These are phyloP conservation scores for Botryobasidium botryosum DNA, from an alignment of 768 basidiomycete genomes.

Conservation along the genomic window DNA sequence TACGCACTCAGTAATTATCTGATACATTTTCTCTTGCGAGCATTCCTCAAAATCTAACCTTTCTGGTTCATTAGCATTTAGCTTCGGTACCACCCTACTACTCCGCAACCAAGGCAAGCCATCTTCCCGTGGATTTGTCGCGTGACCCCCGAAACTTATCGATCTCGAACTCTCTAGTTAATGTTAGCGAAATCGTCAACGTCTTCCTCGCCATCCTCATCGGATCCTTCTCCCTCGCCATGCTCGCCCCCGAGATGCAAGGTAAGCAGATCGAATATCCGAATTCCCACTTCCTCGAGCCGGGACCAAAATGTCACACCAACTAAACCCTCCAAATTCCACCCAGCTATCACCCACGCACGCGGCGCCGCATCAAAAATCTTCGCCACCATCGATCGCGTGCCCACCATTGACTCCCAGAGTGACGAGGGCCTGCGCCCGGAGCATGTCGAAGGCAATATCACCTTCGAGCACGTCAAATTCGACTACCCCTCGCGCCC, in stretches of 20 bases:
- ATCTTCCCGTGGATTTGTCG: conserved; percentile 13
- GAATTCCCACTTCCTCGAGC: neutral
- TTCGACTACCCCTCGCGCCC: conserved; percentile 27
- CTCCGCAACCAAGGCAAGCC: conserved; percentile 10
- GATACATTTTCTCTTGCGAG: no score
- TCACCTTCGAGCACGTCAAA: conserved; percentile 23
- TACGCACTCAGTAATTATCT: no score
- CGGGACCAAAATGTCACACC: neutral
- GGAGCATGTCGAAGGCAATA: conserved; percentile 20
- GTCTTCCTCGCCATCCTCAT: conserved; percentile 22
- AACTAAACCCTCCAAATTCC: neutral
- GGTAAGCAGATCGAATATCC: neutral
- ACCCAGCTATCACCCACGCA: conserved; percentile 23
- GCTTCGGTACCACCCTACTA: conserved; percentile 24
- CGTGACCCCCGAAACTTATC: neutral
- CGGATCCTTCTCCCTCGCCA: conserved; percentile 24
- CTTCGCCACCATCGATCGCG: conserved; percentile 26
- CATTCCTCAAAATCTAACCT: no score
- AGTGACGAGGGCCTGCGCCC: conserved; percentile 21
- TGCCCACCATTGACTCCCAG: conserved; percentile 27
- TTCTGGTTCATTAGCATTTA: conserved; percentile 26
- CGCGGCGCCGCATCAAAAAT: conserved; percentile 25
- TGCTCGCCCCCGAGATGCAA: conserved; percentile 24
- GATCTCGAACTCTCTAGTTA: conserved; percentile 6
- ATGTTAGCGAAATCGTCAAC: conserved; percentile 25